Base-by-base conservation (phyloP, 2,329 filamentous ascomycete species). In the Fusarium pilosicola region DNA sequence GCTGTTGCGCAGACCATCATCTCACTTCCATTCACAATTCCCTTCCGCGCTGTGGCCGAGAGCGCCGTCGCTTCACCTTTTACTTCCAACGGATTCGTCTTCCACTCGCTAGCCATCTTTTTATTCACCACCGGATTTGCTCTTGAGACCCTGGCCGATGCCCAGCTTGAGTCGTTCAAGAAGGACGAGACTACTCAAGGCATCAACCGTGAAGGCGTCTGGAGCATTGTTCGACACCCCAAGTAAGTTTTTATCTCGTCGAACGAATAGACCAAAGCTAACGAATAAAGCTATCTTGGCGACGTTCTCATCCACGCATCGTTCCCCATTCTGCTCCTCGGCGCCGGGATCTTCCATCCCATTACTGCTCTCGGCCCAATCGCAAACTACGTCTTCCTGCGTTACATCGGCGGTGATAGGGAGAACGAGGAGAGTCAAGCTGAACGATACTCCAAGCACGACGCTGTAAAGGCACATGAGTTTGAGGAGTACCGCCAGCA, bases 221-320 rank as follows among this genome's bases (percentile, higher is more conserved):
- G 67, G 67, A 70, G 67, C 8, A 70, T 70, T 9, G 67, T 70
- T 26, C 26, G 67, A 65, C 67, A 70, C 32, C 67, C 67, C 10
- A 70, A 70, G 67, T 70, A 70, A 45, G 65, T 49, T 11, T 0
- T 24, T 4, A 2, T 10, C 17, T 2, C 12, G 2, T 2, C 1
- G 3, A 10, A 3, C 2, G 2, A 36, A 22, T 10, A 20, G 0
- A 15, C 3, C 8, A 4, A 12, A n/a, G 8, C 45, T 69, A 44
- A 69, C 8, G 0, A 5, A 6, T 0, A 0, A 7, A 70, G 67
- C 18, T 70, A 70, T 22, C 67, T 70, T 8, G 67, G 67, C 1
- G 67, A 70, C 9, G 32, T 38, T 0, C 59, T 70, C 0, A 44
- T 70, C 15, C 67, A 70, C 6, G 52, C 41, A 1, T 70, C 67